These are phyloP conservation scores for Lentinula sp. DNA, from an alignment of 768 basidiomycete genomes.

Conservation along the genomic window DNA sequence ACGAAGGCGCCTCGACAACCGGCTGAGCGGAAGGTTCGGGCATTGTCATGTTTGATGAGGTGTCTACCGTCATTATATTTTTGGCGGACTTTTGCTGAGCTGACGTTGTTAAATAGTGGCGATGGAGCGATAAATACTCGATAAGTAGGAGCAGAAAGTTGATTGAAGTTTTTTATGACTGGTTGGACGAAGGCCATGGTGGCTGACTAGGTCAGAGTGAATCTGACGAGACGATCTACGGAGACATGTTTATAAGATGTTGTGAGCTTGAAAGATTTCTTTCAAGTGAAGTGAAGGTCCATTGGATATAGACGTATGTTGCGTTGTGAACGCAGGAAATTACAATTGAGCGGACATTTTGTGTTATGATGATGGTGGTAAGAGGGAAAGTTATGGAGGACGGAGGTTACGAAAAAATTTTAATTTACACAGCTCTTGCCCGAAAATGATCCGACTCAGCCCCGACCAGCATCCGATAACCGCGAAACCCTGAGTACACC, in stretches of 20 bases:
- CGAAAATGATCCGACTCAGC: not conserved
- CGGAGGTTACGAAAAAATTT: not conserved
- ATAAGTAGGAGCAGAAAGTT: constrained; percentile 27
- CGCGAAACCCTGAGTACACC: not conserved
- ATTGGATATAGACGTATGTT: constrained; percentile 33
- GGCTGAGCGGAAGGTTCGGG: constrained; percentile 6
- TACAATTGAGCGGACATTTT: constrained; percentile 43
- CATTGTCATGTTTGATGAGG: not conserved
- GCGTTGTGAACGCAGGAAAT: constrained; percentile 37
- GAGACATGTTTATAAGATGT: constrained; percentile 49
- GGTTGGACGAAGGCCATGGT: constrained; percentile 74
- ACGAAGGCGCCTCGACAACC: constrained; percentile 15
- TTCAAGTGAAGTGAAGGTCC: constrained; percentile 21
- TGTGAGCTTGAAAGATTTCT: constrained; percentile 55
- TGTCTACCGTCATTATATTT: not conserved
- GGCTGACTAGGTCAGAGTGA: constrained; percentile 61
- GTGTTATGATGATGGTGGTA: constrained; percentile 7
- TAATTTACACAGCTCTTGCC: not conserved
- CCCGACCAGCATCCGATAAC: not conserved
- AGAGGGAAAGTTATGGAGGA: not conserved
- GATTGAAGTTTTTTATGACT: constrained; percentile 43
- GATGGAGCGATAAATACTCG: constrained; percentile 44
- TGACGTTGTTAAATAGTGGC: constrained; percentile 68
- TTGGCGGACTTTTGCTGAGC: constrained; percentile 35
- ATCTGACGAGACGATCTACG: constrained; percentile 49